Evolutionary conservation across 2,329 filamentous ascomycete species (phyloP), one percentile per base, ranked within the genome.

Genomic region (Aschersonia sp.): DNA sequence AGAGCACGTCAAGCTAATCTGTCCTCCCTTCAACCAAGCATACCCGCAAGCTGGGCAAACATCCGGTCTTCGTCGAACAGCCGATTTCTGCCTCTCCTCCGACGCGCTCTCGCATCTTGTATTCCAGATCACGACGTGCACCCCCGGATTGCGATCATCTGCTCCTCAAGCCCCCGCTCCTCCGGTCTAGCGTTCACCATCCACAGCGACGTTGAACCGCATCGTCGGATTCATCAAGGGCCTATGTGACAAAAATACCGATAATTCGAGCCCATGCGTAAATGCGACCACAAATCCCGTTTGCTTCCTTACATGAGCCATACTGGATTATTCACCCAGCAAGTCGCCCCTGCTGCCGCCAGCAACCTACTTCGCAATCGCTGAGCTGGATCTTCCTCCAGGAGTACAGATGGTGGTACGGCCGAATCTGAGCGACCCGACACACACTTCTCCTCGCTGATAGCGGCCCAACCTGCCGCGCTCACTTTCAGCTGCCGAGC

Each of bases 181-280:
- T 41, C 53, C 56, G 53, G 59, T 62, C 56, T 59, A 54, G 56
- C 60, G 47, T 56, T 60, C 56, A 64, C 30, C 43, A n/a, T 47
- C 40, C 47, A 43, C 43, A 40, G 43, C 45, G 32, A 49, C 45
- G 46, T 30, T 10, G 45, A 30, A 46, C 48, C 42, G 54, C 48
- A 43, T 45, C 47, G 35, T 48, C 43, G 47, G 40, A 47, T 38
- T 48, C 48, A 31, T 43, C 54, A 53, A 47, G 51, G 47, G 50
- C 49, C 50, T 49, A 54, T 54, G 52, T 53, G 49, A 47, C 49
- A 53, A 50, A 50, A 20, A 20, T 51, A 44, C 51, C 48, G 52
- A 51, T 47, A 10, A 49, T 46, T 50, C 52, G 58, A 55, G 59
- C 61, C 56, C 61, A 67, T 68, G 65, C 62, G 59, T 61, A 59